A percentile compares a stretch with the other conserved stretches of the same genome.
Conservation (phyloP, 305 asterid genomes). For the Petunia hybrid region DNA sequence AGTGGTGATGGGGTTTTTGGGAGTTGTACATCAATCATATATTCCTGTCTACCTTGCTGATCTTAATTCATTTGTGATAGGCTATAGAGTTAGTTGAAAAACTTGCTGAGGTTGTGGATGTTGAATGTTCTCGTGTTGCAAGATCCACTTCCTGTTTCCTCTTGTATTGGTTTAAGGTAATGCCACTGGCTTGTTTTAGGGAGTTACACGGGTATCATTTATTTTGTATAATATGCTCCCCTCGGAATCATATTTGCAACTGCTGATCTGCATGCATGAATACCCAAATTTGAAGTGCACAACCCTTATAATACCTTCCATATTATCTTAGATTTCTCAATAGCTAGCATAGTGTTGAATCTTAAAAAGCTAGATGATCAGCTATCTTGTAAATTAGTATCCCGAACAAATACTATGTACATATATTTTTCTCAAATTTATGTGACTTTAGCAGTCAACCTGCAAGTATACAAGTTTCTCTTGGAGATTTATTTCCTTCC, state of each 20-base stretch:
- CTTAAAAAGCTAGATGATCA: background rate
- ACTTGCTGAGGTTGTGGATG: background rate
- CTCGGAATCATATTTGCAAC: background rate
- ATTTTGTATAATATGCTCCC: background rate
- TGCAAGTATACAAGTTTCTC: constrained; percentile 23
- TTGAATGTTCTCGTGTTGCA: background rate
- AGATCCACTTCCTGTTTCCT: background rate
- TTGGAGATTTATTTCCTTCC: constrained; percentile 8
- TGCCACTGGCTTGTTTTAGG: background rate
- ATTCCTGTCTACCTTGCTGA: background rate
- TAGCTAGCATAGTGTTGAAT: constrained; percentile 15
- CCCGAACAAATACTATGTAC: background rate
- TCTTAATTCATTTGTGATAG: background rate
- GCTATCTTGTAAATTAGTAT: background rate
- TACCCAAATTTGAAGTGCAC: constrained; percentile 15
- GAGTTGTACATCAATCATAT: background rate
- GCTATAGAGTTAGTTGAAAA: background rate
- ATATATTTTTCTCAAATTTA: background rate
- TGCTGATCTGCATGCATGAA: background rate
- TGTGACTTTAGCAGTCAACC: background rate
- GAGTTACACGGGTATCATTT: background rate
- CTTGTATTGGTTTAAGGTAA: background rate
- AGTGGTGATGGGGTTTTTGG: background rate
- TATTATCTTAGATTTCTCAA: background rate
- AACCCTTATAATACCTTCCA: background rate